A percentile compares a stretch with the other conserved stretches of the same genome.
Conservation (phyloP, 2,329 filamentous ascomycete species). For the Microascus cirrosus region DNA sequence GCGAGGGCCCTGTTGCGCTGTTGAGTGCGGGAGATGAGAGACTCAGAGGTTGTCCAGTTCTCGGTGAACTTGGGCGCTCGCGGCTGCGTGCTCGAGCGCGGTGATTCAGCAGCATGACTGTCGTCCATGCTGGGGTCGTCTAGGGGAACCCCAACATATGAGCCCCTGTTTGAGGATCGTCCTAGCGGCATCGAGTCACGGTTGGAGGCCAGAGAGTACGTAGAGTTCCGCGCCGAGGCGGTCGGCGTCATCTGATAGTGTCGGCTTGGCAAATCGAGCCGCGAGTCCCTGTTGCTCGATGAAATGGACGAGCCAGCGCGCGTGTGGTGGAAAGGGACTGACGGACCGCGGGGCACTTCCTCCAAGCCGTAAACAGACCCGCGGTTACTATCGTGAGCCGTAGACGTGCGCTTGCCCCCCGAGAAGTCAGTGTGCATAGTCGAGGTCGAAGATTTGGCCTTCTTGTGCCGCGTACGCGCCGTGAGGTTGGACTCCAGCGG, state of each 20-base stretch:
- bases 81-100: slow-evolving; percentile 12
- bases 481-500: slow-evolving; percentile 81
- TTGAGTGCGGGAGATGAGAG: slow-evolving; percentile 41
- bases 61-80: slow-evolving; percentile 39
- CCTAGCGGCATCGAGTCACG: slow-evolving; percentile 26
- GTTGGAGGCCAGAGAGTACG: slow-evolving; percentile 25
- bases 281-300: slow-evolving; percentile 40
- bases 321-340: slow-evolving; percentile 72
- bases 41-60: slow-evolving; percentile 42
- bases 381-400: slow-evolving; percentile 26
- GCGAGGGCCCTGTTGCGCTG: slow-evolving; percentile 34
- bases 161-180: slow-evolving; percentile 23
- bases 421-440: slow-evolving; percentile 20
- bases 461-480: slow-evolving; percentile 60
- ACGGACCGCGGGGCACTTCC: slow-evolving; percentile 23
- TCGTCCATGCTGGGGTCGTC: slow-evolving; percentile 18
- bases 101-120: not conserved
- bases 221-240: slow-evolving; percentile 30
- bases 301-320: slow-evolving; percentile 52
- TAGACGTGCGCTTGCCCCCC: slow-evolving; percentile 50
- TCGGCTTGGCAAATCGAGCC: slow-evolving; percentile 40
- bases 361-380: not conserved
- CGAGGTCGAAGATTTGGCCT: slow-evolving; percentile 51
- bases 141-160: slow-evolving; percentile 38
- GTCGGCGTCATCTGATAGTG: slow-evolving; percentile 38